Evolutionary conservation across 2,329 filamentous ascomycete genomes (phyloP).

Genomic region (Exophiala viscosa): DNA sequence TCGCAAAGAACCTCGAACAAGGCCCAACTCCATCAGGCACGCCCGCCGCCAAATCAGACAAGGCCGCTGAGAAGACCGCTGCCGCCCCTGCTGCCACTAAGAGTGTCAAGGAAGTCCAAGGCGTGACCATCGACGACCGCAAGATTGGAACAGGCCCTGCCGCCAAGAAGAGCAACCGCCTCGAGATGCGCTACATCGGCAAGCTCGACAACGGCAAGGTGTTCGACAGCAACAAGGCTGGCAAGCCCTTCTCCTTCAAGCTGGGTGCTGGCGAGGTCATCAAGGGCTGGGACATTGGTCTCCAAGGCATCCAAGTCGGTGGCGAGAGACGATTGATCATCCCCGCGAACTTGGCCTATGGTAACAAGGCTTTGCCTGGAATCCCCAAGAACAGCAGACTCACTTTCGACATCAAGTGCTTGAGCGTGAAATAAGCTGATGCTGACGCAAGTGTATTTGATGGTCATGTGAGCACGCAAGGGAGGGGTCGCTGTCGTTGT

Average conservation of each 20-base stretch:
- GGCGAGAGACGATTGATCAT: constrained; percentile 91
- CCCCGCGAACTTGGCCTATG: constrained; percentile 83
- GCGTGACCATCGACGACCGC: constrained; percentile 92
- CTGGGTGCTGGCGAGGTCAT: constrained; percentile 93
- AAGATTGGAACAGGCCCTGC: constrained; percentile 80
- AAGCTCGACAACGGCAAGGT: constrained; percentile 93
- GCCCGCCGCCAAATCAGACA: constrained; percentile 39
- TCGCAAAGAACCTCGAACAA: constrained; percentile 98
- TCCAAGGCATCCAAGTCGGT: constrained; percentile 87
- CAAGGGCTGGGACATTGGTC: constrained; percentile 96
- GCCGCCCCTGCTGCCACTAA: constrained; percentile 56
- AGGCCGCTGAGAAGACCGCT: constrained; percentile 44
- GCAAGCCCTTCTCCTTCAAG: constrained; percentile 95
- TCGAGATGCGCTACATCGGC: constrained; percentile 96
- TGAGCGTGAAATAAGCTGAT: constrained; percentile 37
- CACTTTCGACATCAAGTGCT: constrained; percentile 84
- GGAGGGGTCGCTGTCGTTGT: too few species aligned
- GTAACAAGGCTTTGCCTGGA: constrained; percentile 73
- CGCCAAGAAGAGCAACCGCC: constrained; percentile 84
- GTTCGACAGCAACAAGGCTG: constrained; percentile 93
- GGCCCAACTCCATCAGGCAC: constrained; percentile 73
- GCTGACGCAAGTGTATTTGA: too few species aligned
- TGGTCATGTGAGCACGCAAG: neutral
- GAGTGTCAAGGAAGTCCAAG: constrained; percentile 75
- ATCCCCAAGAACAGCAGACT: constrained; percentile 90